Evolutionary conservation across 176 grass and related monocot species (phyloP).

Genomic region (Aegilops umbellulata): DNA sequence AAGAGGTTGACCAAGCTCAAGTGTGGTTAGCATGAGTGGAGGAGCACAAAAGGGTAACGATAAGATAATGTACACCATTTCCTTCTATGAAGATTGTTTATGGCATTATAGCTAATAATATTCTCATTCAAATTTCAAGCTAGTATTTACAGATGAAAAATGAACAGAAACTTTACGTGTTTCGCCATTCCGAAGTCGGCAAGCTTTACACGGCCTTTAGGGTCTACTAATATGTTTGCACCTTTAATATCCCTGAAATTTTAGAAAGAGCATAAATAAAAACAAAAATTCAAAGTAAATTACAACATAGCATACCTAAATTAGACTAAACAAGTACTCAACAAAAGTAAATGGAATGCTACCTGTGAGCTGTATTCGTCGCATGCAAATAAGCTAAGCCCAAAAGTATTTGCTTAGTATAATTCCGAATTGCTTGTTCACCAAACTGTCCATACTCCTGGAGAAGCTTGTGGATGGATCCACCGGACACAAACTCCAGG

Average conservation of each 20-base stretch:
- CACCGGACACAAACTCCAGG: slow-evolving; percentile 95
- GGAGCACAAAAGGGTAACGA: background rate
- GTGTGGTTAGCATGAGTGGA: background rate
- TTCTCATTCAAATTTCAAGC: slow-evolving; percentile 15
- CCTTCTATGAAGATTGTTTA: slow-evolving; percentile 7
- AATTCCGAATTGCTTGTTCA: slow-evolving; percentile 91
- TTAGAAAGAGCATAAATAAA: slow-evolving; percentile 26
- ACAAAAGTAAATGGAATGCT: slow-evolving; percentile 29
- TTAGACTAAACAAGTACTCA: slow-evolving; percentile 5
- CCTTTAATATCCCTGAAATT: slow-evolving; percentile 96
- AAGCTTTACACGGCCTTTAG: slow-evolving; percentile 95
- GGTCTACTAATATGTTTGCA: slow-evolving; percentile 98
- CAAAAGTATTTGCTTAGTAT: slow-evolving; percentile 98
- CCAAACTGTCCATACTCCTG: slow-evolving; percentile 94
- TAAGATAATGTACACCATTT: slow-evolving; percentile 8
- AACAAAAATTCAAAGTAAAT: slow-evolving; percentile 33
- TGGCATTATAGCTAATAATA: slow-evolving; percentile 1
- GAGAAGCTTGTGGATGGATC: slow-evolving; percentile 98
- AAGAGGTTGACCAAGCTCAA: background rate
- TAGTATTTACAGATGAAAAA: slow-evolving; percentile 27
- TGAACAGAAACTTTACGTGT: slow-evolving; percentile 57
- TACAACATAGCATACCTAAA: slow-evolving; percentile 3
- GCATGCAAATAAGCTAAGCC: slow-evolving; percentile 95
- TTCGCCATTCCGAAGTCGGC: slow-evolving; percentile 99
- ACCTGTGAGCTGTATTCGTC: slow-evolving; percentile 97